Base-by-base conservation (phyloP, 306 rosid species). In the Mimosa pudica region DNA sequence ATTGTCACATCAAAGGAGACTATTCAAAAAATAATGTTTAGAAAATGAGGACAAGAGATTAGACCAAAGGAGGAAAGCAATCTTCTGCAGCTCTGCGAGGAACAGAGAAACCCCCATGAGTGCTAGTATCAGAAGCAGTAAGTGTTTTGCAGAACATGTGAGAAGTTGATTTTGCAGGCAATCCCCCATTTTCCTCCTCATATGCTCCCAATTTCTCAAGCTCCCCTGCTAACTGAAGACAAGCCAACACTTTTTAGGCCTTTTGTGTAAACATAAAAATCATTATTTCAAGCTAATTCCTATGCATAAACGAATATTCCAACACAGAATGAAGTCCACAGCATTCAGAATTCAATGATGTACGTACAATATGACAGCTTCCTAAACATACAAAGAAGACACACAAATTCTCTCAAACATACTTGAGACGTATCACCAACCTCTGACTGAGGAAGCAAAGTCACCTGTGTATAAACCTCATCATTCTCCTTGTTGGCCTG, bases 51-150 rank as follows among this genome's bases (percentile, higher is more conserved):
- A 32, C 36, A 33, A 35, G 66, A 60, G 67, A 81, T 84, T 87
- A 52, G 65, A 92, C 98, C 97, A 94, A 82, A 61, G 97, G 97
- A 77, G 97, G 98, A 77, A 94, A 94, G 82, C 98, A 94, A 84
- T 94, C 98, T 83, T 94, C 98, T 18, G 98, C 98, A 51, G 98
- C 98, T 85, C 98, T 80, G 44, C 98, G 97, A 79, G 98, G 98
- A 76, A 94, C 98, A 10, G 98, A 94, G 83, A 94, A 94, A 45
- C 98, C 98, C 47, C 98, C 98, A 51, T 94, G 98, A 49, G 97
- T 94, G 85, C 98, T 94, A 61, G 98, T 94, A 74, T 94, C 98
- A 55, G 97, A 94, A 36, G 98, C 98, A 33, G 98, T 94, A 62
- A 94, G 98, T 24, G 98, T 94, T 76, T 94, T 94, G 90, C 98